Base-by-base conservation (phyloP, 257 asterid genomes). In the Przewalskia tangutica region DNA sequence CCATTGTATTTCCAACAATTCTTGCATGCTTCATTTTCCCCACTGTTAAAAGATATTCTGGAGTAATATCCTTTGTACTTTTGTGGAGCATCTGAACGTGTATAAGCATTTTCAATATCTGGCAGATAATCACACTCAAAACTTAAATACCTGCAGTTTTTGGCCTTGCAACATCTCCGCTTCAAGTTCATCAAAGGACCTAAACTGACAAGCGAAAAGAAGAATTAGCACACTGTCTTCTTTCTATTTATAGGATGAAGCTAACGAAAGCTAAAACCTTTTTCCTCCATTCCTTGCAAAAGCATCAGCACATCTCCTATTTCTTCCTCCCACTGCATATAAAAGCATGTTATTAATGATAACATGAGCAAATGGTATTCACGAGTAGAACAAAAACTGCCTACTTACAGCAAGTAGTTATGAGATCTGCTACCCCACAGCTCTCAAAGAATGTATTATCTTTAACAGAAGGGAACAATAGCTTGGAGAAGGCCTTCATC, bases 151-250 rank as follows among this genome's bases (percentile, higher is more conserved):
- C 97, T 94, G 97, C 81, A 94, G 87, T 82, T 94, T 94, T 86
- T 94, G 97, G 80, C 98, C 98, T 87, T 92, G 94, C 89, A 93
- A 79, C 97, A 94, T 90, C 90, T 93, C 97, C 20, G 95, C 95
- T 87, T 94, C 97, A 36, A 94, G 97, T 84, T 93, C 97, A 83
- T 94, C 97, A 56, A 94, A 94, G 5, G 97, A 92, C 83, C 92
- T 89, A 62, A 4, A 60, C 68, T 20, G 8, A 27, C 63, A 14
- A 67, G 55, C 17, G 51, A 44, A 27, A 81, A 77, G 36, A 80
- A 76, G 40, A 71, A 51, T 63, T n/a, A 79, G 58, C 36, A 34
- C 59, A 50, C 17, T 50, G 76, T 27, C 58, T 9, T 77, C 32
- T 16, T 50, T 10, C 51, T 17, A 12, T 44, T n/a, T 73, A 38